Evolutionary conservation across 768 basidiomycete genomes (phyloP), one percentile per base, ranked within the genome.

Genomic region (Kwoniella dendrophila): DNA sequence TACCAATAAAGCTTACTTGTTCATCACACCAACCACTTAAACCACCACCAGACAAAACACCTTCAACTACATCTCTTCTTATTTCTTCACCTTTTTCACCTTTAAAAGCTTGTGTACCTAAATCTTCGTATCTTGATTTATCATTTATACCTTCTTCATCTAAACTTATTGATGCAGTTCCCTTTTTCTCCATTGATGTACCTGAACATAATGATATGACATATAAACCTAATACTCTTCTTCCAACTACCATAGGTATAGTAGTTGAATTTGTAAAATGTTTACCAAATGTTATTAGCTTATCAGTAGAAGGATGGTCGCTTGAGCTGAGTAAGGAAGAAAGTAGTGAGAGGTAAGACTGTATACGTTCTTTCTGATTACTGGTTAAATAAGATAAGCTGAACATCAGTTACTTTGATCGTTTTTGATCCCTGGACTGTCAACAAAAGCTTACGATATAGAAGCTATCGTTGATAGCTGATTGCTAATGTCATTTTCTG

Each of bases 11-110:
- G 68, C 85, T 68, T 71, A 92, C 96, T 84, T 96, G 93, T 80
- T 97, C 93, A 76, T 99, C 95, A 72, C 64, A 90, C 91, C 68
- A 92, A 84, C 58, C 90, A 83, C 20, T 89, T 86, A 75, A 91
- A 87, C 38, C 90, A 1, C 61, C 67, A 81, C 32, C 85, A 83
- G 82, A 80, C 33, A 96, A 82, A 0, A 89, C 87, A 41, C 88
- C 86, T 75, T 90, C 83, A 7, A 96, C 86, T 41, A 94, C 83
- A 57, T 83, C 83, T 76, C 90, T 90, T 70, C 71, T 67, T 8
- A 68, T 30, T 20, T 74, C 72, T 22, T 63, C 67, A 14, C 71
- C 72, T 18, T 69, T 59, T n/a, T 74, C 66, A 7, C 63, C 63
- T 0, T 14, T 38, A 56, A 77, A 77, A 4, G 68, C 71, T n/a